Percentiles rank a stretch among this genome's conserved stretches.
These are phyloP conservation scores for Mucor circinelloides DNA, from an alignment of 371 early-diverging fungal species.

Conservation along the genomic window DNA sequence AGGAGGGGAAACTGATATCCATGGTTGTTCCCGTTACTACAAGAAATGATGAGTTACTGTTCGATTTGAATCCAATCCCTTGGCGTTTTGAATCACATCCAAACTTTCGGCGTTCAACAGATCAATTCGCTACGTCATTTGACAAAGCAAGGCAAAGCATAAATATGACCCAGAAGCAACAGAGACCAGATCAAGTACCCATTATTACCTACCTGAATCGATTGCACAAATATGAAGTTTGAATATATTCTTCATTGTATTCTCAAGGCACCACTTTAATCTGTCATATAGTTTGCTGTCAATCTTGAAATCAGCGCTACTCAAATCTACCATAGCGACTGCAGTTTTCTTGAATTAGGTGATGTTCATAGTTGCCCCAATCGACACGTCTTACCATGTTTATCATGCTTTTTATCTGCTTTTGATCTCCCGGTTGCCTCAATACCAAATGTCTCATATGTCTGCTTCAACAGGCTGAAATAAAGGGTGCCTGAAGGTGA, in stretches of 20 bases:
- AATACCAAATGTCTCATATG: slow-evolving; percentile 63
- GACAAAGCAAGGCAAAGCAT: no score
- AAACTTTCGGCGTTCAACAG: no score
- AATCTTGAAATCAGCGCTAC: slow-evolving; percentile 39
- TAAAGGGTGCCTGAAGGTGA: slow-evolving; percentile 53
- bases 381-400: slow-evolving; percentile 43
- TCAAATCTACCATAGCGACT: slow-evolving; percentile 55
- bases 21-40: slow-evolving; percentile 29
- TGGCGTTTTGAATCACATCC: no score
- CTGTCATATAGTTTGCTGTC: slow-evolving; percentile 54
- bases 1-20: slow-evolving; percentile 40
- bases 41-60: not conserved
- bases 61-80: no score
- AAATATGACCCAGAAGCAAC: no score
- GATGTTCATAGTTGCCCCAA: not conserved
- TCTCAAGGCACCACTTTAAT: slow-evolving; percentile 60
- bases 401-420: slow-evolving; percentile 45
- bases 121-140: no score
- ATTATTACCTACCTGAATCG: slow-evolving; percentile 35
- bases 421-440: slow-evolving; percentile 32
- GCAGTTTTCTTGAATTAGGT: not conserved
- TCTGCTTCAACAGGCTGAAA: slow-evolving; percentile 57
- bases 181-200: not conserved
- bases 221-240: slow-evolving; percentile 47
- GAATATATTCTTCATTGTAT: slow-evolving; percentile 43